Evolutionary conservation across 2,329 filamentous ascomycete genomes (phyloP), one percentile per base, ranked within the genome.

Genomic region (Pestalotiopsis sp.): DNA sequence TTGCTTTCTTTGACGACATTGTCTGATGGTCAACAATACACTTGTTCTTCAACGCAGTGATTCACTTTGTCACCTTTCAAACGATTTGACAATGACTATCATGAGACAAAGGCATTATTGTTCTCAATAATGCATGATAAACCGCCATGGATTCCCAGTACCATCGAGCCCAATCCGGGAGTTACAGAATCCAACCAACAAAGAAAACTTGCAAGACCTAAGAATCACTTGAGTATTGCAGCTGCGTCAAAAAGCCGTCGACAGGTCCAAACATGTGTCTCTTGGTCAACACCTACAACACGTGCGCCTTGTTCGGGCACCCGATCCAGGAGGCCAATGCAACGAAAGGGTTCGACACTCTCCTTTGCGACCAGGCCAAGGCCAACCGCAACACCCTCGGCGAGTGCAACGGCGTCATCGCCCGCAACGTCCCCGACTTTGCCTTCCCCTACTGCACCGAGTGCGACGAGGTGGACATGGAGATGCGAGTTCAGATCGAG

Each of bases 241-340:
- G 27, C 27, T 31, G 27, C 27, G 2, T 6, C 27, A 31, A 3
- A 9, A 52, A 17, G 1, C 14, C 17, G 45, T n/a, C 17, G 20
- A 11, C 20, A 52, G 45, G 45, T 9, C 45, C 27, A 23, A 56
- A 45, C 17, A 69, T 65, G 68, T 64, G 65, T 38, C 20, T 64
- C 52, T 13, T 65, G n/a, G 60, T 64, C 41, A 69, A 69, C 58
- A 60, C 49, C 11, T 69, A 69, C 14, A 27, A 6, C 12, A 58
- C 64, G 11, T 69, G 68, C 11, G 49, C 49, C 2, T 25, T 66
- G 17, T 66, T 67, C 23, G 68, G 68, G 3, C 68, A 69, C 17
- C 61, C 45, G 4, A 59, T 64, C 20, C n/a, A 64, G 11, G 68
- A 27, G 1, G 27, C 63, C 3, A 57, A 56, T 23, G 63, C 63